phyloP scores from a whole-genome alignment of 331 rosid species.

The Quercus phellos region DNA sequence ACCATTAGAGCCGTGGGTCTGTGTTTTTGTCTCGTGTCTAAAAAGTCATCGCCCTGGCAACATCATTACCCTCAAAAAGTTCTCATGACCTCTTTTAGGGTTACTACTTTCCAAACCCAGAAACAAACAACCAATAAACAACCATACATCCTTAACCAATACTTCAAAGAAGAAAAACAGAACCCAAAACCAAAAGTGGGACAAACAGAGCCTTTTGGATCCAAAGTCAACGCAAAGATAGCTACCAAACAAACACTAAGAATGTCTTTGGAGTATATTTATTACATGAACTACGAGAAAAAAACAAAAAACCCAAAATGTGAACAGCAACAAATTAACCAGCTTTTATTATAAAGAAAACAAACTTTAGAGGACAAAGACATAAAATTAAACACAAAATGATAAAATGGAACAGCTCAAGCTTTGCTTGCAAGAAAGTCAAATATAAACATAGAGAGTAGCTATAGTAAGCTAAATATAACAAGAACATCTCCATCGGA shows the following conservation, averaged over 20 bases:
- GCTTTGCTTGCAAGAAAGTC: not conserved
- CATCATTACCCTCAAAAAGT: not conserved
- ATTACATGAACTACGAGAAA: not conserved
- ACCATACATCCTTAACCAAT: not conserved
- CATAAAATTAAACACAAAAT: not conserved
- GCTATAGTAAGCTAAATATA: not conserved
- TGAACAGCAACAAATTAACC: not conserved
- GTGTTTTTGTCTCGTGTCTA: no score
- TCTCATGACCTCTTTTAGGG: not conserved
- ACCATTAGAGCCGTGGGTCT: no score
- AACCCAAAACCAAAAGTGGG: conserved; percentile 12
- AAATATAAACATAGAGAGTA: not conserved
- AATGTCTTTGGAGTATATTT: conserved; percentile 21
- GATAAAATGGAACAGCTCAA: not conserved
- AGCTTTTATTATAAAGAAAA: not conserved
- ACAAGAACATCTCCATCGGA: not conserved
- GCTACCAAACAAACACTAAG: conserved; percentile 11
- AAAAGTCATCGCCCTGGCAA: not conserved
- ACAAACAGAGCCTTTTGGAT: conserved; percentile 28
- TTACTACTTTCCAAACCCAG: not conserved
- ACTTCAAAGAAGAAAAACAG: conserved; percentile 10
- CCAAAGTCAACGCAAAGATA: conserved; percentile 47
- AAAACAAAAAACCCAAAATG: not conserved
- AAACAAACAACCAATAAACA: not conserved
- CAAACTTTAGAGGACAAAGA: not conserved